These are phyloP conservation scores for Jackrogersella multiformis DNA, from an alignment of 495 filamentous ascomycete genomes.

Conservation along the genomic window DNA sequence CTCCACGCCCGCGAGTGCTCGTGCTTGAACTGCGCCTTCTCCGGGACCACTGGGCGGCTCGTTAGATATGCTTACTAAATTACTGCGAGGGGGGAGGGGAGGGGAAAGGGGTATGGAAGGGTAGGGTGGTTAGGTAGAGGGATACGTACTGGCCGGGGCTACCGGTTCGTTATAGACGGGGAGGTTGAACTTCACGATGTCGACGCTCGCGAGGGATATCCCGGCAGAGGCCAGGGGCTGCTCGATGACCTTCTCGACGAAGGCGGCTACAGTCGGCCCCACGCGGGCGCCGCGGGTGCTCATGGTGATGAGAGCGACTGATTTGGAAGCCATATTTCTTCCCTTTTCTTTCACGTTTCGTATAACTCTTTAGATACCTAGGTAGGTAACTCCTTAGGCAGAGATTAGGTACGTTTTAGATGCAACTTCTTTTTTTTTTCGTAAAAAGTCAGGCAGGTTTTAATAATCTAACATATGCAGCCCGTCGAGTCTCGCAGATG, in stretches of 20 bases:
- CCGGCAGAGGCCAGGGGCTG: constrained; percentile 31
- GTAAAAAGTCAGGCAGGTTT: too few relatives aligned
- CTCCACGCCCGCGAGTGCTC: constrained; percentile 62
- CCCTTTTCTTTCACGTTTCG: too few relatives aligned
- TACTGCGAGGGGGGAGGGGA: too few relatives aligned
- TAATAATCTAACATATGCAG: too few relatives aligned
- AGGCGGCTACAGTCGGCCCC: constrained; percentile 47
- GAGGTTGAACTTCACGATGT: constrained; percentile 61
- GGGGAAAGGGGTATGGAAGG: too few relatives aligned
- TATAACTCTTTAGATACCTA: neutral
- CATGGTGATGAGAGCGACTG: constrained; percentile 54
- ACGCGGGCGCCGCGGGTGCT: constrained; percentile 50
- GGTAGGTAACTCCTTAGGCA: too few relatives aligned
- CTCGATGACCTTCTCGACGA: constrained; percentile 49
- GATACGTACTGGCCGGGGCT: constrained; percentile 54
- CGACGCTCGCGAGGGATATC: constrained; percentile 52
- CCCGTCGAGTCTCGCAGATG: too few relatives aligned
- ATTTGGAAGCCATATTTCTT: constrained; percentile 43
- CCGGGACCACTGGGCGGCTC: constrained; percentile 45
- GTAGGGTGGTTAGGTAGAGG: constrained; percentile 2
- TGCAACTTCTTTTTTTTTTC: too few relatives aligned
- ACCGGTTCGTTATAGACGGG: constrained; percentile 66
- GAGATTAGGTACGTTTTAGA: neutral
- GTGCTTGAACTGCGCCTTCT: constrained; percentile 54
- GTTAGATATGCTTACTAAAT: constrained; percentile 40